Evolutionary conservation across 768 basidiomycete species (phyloP).

Genomic region (Brasilioporus rufonigricans): DNA sequence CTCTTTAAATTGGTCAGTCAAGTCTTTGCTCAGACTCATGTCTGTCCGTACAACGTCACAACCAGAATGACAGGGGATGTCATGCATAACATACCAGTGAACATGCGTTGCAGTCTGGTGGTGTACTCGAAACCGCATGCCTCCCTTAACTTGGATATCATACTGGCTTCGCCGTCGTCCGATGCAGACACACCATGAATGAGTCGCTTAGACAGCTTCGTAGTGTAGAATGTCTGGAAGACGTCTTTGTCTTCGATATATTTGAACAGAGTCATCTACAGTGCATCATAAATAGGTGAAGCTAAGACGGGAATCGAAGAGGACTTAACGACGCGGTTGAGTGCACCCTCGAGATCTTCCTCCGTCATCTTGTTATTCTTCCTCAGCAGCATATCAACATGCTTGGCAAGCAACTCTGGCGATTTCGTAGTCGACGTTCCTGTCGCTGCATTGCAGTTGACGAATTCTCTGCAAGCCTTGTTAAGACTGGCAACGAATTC

Average conservation of each 20-base stretch:
- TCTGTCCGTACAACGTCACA: conserved; percentile 46
- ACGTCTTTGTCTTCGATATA: conserved; percentile 99
- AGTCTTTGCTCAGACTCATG: conserved; percentile 95
- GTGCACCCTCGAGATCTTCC: too few relatives aligned
- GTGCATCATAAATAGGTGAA: conserved; percentile 3
- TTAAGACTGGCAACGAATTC: conserved; percentile 94
- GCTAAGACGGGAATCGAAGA: background rate
- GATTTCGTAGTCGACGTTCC: conserved; percentile 82
- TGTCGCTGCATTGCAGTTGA: conserved; percentile 87
- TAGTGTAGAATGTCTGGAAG: too few relatives aligned
- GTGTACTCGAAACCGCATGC: conserved; percentile 97
- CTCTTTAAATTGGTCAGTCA: too few relatives aligned
- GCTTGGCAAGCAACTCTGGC: conserved; percentile 88
- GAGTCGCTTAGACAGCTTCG: too few relatives aligned
- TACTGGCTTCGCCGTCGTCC: conserved; percentile 94
- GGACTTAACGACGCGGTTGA: conserved; percentile 83
- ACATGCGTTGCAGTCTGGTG: conserved; percentile 94
- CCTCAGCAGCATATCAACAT: too few relatives aligned
- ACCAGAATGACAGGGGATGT: background rate
- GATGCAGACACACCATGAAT: too few relatives aligned
- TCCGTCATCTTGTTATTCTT: too few relatives aligned
- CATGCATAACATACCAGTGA: conserved; percentile 63
- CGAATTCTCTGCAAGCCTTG: too few relatives aligned
- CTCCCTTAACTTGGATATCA: conserved; percentile 97
- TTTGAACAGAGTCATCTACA: conserved; percentile 94